Conservation (phyloP, 148 eudicot genomes). For the Chenopodium formosanum region DNA sequence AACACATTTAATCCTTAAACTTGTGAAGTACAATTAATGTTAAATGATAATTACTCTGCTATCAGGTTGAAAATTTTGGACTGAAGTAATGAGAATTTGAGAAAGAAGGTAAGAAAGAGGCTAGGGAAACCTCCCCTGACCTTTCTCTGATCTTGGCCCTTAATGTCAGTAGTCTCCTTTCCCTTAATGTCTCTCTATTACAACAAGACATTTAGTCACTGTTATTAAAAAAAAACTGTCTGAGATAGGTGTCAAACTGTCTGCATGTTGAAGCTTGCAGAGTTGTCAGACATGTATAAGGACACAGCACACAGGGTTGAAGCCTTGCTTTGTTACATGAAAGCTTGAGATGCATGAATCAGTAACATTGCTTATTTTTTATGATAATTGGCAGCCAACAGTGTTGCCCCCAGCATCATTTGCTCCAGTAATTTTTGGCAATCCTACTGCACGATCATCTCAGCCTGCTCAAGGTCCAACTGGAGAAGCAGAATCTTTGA, state of each 20-base stretch:
- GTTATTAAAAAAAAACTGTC: not conserved
- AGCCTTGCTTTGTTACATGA: not conserved
- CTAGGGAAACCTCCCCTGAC: not conserved
- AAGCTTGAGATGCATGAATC: not conserved
- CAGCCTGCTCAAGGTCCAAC: constrained; percentile 24
- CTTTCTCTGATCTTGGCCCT: not conserved
- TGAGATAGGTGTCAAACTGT: not conserved
- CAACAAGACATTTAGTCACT: not conserved
- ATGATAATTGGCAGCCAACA: constrained; percentile 29
- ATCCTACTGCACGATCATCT: not conserved
- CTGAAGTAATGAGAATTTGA: not conserved
- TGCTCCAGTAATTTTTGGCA: too few species aligned
- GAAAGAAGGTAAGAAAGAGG: not conserved
- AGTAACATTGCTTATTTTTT: not conserved
- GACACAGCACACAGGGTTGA: not conserved
- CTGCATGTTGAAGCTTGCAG: not conserved
- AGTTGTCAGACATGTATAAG: not conserved
- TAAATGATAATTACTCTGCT: not conserved
- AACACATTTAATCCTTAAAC: not conserved
- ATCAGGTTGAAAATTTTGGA: not conserved
- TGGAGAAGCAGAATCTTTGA: constrained; percentile 21
- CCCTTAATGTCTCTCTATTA: not conserved
- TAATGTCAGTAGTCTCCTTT: not conserved
- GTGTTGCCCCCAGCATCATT: constrained; percentile 22
- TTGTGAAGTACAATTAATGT: not conserved